Percentiles rank a stretch among this genome's conserved stretches.
These are phyloP conservation scores for Xylaria sp. DNA, from an alignment of 2,329 filamentous ascomycete genomes.

Conservation along the genomic window DNA sequence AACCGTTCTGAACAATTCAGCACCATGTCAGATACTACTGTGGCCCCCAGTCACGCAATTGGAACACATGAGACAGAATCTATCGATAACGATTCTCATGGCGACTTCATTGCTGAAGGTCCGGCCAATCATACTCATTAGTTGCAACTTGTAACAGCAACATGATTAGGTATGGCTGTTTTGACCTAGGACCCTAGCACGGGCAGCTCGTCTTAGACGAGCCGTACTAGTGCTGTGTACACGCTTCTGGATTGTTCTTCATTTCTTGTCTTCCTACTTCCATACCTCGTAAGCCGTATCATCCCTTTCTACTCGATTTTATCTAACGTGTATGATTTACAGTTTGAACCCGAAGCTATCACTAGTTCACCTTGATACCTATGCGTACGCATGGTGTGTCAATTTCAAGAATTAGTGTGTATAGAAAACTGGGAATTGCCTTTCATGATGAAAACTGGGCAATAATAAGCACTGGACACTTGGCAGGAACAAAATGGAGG, in stretches of 20 bases:
- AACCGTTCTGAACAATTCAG: background rate
- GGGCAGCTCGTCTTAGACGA: background rate
- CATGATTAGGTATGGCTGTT: background rate
- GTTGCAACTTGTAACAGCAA: background rate
- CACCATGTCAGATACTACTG: background rate
- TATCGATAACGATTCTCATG: background rate
- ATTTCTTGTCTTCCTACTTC: background rate
- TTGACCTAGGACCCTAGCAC: no score
- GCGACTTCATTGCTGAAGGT: background rate
- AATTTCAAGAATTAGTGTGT: background rate
- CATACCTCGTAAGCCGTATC: background rate
- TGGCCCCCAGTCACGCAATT: background rate
- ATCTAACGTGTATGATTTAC: background rate
- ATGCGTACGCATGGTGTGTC: background rate
- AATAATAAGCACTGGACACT: background rate
- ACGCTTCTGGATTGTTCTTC: background rate
- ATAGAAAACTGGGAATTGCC: background rate
- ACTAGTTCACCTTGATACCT: background rate
- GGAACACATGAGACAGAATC: background rate
- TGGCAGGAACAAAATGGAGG: background rate
- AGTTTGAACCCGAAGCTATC: background rate
- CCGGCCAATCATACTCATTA: background rate
- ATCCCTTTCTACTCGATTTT: background rate
- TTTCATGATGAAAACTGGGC: no score
- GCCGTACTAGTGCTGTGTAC: background rate